Evolutionary conservation across 1,284 basidiomycete species (phyloP).

Genomic region (Pseudozyma tsukubaensis): DNA sequence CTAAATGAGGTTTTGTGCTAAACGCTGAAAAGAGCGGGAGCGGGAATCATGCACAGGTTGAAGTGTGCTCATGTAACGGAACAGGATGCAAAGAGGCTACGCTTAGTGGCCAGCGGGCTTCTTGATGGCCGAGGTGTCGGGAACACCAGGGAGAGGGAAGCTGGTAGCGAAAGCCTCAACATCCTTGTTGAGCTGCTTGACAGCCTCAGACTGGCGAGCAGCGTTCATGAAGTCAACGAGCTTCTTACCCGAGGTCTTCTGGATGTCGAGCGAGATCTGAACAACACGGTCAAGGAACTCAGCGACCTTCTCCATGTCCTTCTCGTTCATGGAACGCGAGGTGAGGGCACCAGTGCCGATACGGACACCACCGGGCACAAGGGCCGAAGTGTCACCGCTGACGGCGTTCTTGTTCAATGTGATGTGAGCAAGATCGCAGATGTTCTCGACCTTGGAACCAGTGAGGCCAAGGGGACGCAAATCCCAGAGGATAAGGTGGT

Average conservation of each 20-base stretch:
- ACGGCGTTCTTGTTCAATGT: slow-evolving; percentile 86
- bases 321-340: slow-evolving; percentile 89
- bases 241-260: slow-evolving; percentile 95
- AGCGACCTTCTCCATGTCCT: slow-evolving; percentile 85
- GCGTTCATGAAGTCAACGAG: slow-evolving; percentile 90
- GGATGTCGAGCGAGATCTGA: slow-evolving; percentile 70
- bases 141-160: slow-evolving; percentile 92
- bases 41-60: slow-evolving; percentile 54
- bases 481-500: slow-evolving; percentile 98
- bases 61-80: slow-evolving; percentile 40
- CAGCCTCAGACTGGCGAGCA: slow-evolving; percentile 80
- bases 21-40: slow-evolving; percentile 13
- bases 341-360: slow-evolving; percentile 94
- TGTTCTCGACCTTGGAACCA: slow-evolving; percentile 97
- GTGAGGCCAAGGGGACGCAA: slow-evolving; percentile 93
- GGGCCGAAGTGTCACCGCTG: slow-evolving; percentile 90
- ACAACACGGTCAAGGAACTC: slow-evolving; percentile 74
- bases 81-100: slow-evolving; percentile 30
- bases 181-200: slow-evolving; percentile 79
- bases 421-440: slow-evolving; percentile 95
- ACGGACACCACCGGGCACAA: slow-evolving; percentile 96
- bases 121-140: slow-evolving; percentile 72
- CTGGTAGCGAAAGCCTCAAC: slow-evolving; percentile 82
- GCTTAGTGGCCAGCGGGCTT: slow-evolving; percentile 50
- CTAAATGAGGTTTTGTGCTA: slow-evolving; percentile 15